Percentiles rank a stretch among this genome's conserved stretches.
Evolutionary conservation across 495 filamentous ascomycete genomes (phyloP).

Genomic region (Neurospora terricola): DNA sequence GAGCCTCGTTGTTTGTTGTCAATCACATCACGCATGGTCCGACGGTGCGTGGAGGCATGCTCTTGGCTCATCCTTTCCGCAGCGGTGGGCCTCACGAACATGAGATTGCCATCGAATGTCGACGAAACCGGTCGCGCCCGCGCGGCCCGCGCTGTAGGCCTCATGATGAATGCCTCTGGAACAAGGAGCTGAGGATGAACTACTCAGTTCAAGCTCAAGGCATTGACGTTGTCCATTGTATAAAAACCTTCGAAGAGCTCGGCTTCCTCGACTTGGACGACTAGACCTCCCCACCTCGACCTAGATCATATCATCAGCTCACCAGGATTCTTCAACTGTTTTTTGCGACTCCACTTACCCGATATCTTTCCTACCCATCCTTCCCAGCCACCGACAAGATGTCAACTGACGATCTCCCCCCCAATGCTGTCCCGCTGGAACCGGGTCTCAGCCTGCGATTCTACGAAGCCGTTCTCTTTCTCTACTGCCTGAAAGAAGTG

Average conservation of each 20-base stretch:
- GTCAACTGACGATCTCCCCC: neutral
- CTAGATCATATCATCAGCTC: neutral
- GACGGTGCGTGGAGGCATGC: neutral
- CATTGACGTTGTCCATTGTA: neutral
- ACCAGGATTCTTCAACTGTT: neutral
- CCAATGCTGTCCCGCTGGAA: neutral
- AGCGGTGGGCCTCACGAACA: neutral
- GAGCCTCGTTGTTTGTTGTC: neutral
- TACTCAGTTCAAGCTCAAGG: neutral
- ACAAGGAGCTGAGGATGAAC: neutral
- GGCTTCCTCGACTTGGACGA: neutral
- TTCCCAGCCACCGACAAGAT: neutral
- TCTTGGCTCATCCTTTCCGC: neutral
- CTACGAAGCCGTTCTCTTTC: slow-evolving; percentile 13
- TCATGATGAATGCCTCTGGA: neutral
- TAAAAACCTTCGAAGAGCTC: neutral
- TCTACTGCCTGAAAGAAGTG: slow-evolving; percentile 4
- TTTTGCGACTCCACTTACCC: neutral
- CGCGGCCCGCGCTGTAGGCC: neutral
- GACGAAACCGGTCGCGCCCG: neutral
- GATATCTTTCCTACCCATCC: neutral
- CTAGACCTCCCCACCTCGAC: neutral
- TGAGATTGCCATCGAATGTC: neutral
- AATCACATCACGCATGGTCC: neutral
- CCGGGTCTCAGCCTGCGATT: slow-evolving; percentile 8